Conservation (phyloP, 1,284 basidiomycete species). For the Trichosporon coremiiforme region DNA sequence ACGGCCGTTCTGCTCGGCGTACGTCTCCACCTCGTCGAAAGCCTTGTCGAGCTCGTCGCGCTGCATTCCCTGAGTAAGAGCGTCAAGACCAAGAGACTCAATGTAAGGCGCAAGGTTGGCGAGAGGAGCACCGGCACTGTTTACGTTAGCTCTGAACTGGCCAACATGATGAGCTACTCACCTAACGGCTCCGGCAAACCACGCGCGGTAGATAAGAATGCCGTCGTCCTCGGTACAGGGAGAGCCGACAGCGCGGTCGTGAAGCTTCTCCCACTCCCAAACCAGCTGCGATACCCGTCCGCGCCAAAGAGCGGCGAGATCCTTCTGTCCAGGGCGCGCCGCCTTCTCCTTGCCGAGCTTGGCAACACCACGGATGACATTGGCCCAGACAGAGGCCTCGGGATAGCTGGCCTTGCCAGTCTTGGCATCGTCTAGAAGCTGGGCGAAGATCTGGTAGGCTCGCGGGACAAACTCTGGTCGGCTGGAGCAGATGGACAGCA, state of each 20-base stretch:
- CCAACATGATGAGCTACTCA: conserved; percentile 31
- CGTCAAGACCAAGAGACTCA: conserved; percentile 30
- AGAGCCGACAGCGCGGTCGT: conserved; percentile 1
- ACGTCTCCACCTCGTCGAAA: conserved; percentile 36
- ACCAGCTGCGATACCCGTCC: conserved; percentile 22
- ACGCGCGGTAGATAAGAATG: conserved; percentile 52
- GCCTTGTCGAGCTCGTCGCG: conserved; percentile 39
- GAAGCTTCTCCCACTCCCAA: conserved; percentile 41
- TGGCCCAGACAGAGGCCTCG: conserved; percentile 49
- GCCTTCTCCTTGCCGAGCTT: conserved; percentile 32
- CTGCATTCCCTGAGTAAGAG: conserved; percentile 37
- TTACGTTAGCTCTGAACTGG: neutral
- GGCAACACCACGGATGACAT: conserved; percentile 48
- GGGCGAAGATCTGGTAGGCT: conserved; percentile 53
- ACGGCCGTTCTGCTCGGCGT: conserved; percentile 33
- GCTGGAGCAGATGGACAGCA: conserved; percentile 54
- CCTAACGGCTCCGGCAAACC: conserved; percentile 47
- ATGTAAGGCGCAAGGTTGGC: conserved; percentile 44
- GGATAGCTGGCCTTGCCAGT: conserved; percentile 34
- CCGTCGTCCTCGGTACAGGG: conserved; percentile 39
- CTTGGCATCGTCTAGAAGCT: conserved; percentile 42
- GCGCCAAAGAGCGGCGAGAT: conserved; percentile 25
- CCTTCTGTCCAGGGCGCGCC: neutral
- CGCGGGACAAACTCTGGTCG: conserved; percentile 49
- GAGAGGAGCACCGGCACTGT: conserved; percentile 40